These are phyloP conservation scores for Astragalus membranaceus DNA, from an alignment of 306 rosid species.

Conservation along the genomic window DNA sequence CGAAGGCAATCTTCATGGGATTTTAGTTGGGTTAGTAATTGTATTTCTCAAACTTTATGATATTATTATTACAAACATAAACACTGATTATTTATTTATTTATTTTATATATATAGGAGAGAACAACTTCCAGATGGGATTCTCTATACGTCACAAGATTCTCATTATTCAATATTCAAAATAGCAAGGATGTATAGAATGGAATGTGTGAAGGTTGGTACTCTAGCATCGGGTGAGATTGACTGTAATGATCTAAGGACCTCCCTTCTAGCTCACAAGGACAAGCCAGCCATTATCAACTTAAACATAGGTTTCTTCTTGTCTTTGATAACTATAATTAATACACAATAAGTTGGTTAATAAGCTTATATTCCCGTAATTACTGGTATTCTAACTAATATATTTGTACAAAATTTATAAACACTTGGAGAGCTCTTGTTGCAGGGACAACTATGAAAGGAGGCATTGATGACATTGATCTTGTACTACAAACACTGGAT, in stretches of 20 bases:
- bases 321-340: no score
- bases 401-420: no score
- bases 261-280: slow-evolving; percentile 30
- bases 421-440: no score
- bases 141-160: neutral
- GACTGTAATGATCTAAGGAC: slow-evolving; percentile 47
- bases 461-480: slow-evolving; percentile 30
- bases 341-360: no score
- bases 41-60: no score
- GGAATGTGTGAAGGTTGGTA: slow-evolving; percentile 49
- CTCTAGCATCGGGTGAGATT: slow-evolving; percentile 59
- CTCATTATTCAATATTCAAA: slow-evolving; percentile 15
- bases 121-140: neutral
- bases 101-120: no score
- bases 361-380: no score
- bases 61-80: no score
- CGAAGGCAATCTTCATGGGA: slow-evolving; percentile 73
- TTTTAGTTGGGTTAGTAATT: slow-evolving; percentile 66
- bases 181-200: slow-evolving; percentile 67
- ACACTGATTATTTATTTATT: no score
- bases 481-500: slow-evolving; percentile 41
- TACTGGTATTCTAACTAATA: no score
- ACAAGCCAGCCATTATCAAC: slow-evolving; percentile 27
- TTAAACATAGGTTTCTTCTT: slow-evolving; percentile 72
- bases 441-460: slow-evolving; percentile 41